These are phyloP conservation scores for Pestalotiopsis sp. DNA, from an alignment of 2,329 filamentous ascomycete species.

Conservation along the genomic window DNA sequence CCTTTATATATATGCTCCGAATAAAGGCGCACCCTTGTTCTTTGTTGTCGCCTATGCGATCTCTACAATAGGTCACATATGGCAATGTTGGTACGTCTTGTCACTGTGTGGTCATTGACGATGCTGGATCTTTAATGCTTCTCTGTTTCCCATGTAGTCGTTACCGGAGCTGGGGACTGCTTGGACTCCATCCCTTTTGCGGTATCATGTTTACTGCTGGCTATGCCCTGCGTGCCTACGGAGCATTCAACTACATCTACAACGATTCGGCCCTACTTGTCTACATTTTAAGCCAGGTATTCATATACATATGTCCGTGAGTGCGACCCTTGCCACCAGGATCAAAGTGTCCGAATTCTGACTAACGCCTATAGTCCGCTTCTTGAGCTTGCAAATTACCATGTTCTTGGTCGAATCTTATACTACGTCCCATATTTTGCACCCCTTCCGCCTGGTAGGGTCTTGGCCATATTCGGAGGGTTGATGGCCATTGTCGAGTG, in stretches of 20 bases:
- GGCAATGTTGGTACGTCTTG: slow-evolving; percentile 47
- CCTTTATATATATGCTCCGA: slow-evolving; percentile 53
- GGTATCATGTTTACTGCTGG: slow-evolving; percentile 54
- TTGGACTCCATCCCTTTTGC: slow-evolving; percentile 52
- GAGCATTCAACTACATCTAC: slow-evolving; percentile 50
- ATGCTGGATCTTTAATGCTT: neutral
- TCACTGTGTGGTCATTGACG: neutral
- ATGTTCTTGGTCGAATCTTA: slow-evolving; percentile 62
- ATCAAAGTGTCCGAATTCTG: neutral
- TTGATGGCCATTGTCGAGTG: slow-evolving; percentile 48
- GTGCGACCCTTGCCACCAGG: neutral
- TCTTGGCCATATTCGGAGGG: slow-evolving; percentile 48
- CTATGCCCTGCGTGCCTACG: slow-evolving; percentile 55
- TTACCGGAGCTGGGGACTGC: slow-evolving; percentile 54
- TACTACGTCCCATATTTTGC: slow-evolving; percentile 64
- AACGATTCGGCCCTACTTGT: slow-evolving; percentile 13
- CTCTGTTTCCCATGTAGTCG: slow-evolving; percentile 35
- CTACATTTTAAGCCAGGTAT: neutral
- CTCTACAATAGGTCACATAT: slow-evolving; percentile 49
- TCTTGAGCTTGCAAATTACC: slow-evolving; percentile 66
- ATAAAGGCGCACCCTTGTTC: slow-evolving; percentile 54
- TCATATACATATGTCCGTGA: slow-evolving; percentile 8
- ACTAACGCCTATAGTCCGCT: slow-evolving; percentile 49
- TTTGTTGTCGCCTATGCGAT: slow-evolving; percentile 51
- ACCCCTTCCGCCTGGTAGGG: slow-evolving; percentile 49